phyloP scores from a whole-genome alignment of 2,329 filamentous ascomycete genomes.

The Talaromyces funiculosus region DNA sequence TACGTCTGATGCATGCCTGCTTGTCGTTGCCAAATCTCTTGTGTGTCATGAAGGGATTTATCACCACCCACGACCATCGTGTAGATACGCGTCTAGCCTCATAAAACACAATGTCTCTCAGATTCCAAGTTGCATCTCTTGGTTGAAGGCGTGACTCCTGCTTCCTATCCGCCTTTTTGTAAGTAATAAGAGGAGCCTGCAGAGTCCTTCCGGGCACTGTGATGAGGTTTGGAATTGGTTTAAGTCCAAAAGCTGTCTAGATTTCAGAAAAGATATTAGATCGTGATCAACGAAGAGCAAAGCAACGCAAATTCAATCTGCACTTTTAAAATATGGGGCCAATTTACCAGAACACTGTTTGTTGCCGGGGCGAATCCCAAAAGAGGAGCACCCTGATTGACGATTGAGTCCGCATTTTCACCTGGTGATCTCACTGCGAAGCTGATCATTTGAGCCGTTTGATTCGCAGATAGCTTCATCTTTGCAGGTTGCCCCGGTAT shows the following conservation, averaged over 20 bases:
- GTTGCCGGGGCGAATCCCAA: constrained; percentile 51
- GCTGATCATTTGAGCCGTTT: constrained; percentile 62
- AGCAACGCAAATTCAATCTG: not conserved
- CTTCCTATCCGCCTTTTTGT: constrained; percentile 36
- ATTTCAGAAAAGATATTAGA: not conserved
- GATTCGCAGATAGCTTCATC: constrained; percentile 49
- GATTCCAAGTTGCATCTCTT: not conserved
- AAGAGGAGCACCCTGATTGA: constrained; percentile 29
- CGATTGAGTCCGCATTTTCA: constrained; percentile 60
- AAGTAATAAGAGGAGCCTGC: constrained; percentile 54
- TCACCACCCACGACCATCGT: constrained; percentile 26
- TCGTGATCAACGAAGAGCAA: not conserved
- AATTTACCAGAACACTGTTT: constrained; percentile 42
- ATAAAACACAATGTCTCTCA: not conserved
- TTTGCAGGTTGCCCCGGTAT: constrained; percentile 57
- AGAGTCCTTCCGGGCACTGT: constrained; percentile 70
- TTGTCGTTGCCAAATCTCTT: constrained; percentile 10
- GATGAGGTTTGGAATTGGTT: constrained; percentile 47
- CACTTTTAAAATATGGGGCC: not conserved
- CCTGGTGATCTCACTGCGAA: constrained; percentile 63
- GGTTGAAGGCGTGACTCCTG: not conserved
- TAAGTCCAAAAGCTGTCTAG: constrained; percentile 57
- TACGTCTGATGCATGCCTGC: not conserved
- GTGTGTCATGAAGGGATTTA: constrained; percentile 13
- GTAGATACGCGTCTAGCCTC: constrained; percentile 40